Conservation (phyloP, 345 rosid species). For the Hypericum androsaemum region DNA sequence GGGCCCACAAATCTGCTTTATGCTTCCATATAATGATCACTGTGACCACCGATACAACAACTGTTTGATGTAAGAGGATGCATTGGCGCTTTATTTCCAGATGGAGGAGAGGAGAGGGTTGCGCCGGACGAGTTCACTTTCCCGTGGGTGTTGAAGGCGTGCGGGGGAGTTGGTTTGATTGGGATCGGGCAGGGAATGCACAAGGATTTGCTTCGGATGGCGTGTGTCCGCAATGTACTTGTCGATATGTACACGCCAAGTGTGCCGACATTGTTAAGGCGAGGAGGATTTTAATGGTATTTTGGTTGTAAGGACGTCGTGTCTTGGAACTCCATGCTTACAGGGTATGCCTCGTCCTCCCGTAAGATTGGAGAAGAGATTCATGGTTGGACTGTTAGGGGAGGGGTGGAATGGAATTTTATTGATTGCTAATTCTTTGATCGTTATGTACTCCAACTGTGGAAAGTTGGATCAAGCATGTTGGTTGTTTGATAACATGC, state of each 20-base stretch:
- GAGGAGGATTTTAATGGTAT: constrained; percentile 59
- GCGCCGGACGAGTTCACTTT: constrained; percentile 68
- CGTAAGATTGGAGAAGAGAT: constrained; percentile 37
- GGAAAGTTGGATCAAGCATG: constrained; percentile 38
- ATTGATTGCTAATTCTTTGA: constrained; percentile 58
- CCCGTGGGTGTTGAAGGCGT: constrained; percentile 77
- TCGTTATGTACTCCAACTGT: constrained; percentile 37
- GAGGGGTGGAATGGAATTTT: constrained; percentile 50
- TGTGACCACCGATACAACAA: no score
- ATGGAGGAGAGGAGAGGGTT: constrained; percentile 79
- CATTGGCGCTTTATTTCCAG: constrained; percentile 77
- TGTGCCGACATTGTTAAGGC: constrained; percentile 83
- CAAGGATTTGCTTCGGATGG: constrained; percentile 55
- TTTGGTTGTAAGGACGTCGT: constrained; percentile 37
- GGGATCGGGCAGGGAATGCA: constrained; percentile 66
- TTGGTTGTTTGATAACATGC: constrained; percentile 56
- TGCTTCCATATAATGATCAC: no score
- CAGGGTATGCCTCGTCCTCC: constrained; percentile 36
- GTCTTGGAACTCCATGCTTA: constrained; percentile 77
- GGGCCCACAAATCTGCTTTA: no score
- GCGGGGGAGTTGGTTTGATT: constrained; percentile 69
- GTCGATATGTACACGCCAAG: constrained; percentile 86
- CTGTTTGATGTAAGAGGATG: constrained; percentile 43
- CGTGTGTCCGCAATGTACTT: constrained; percentile 72
- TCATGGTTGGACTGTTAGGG: constrained; percentile 66